These are phyloP conservation scores for Aspergillus sp. DNA, from an alignment of 2,329 filamentous ascomycete species.

Conservation along the genomic window DNA sequence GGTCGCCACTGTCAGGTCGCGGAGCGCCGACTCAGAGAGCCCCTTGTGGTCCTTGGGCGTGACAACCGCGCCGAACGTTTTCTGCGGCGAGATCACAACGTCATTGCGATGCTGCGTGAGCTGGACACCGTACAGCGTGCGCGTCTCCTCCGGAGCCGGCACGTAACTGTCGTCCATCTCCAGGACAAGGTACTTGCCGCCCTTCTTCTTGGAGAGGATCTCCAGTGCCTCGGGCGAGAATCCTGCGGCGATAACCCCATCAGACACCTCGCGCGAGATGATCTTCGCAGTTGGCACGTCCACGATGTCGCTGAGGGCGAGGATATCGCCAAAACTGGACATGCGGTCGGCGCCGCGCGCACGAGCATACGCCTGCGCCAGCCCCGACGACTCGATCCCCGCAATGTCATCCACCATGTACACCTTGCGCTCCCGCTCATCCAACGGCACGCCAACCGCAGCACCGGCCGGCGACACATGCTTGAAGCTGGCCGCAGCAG, in stretches of 20 bases:
- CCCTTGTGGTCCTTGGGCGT: constrained; percentile 67
- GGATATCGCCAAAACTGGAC: constrained; percentile 96
- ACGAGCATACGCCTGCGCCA: constrained; percentile 92
- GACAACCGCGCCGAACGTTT: constrained; percentile 75
- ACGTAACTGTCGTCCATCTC: constrained; percentile 85
- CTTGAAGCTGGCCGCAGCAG: constrained; percentile 96
- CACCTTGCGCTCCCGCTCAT: constrained; percentile 81
- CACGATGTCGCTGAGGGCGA: constrained; percentile 82
- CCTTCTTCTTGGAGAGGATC: constrained; percentile 96
- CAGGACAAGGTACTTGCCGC: constrained; percentile 88
- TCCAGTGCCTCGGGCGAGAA: constrained; percentile 79
- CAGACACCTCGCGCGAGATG: constrained; percentile 94
- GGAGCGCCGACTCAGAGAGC: constrained; percentile 70
- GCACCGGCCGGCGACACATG: constrained; percentile 96
- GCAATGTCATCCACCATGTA: constrained; percentile 97
- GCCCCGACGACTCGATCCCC: constrained; percentile 71
- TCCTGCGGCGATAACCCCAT: constrained; percentile 86
- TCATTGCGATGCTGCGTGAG: constrained; percentile 91
- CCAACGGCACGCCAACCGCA: constrained; percentile 82
- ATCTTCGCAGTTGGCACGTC: constrained; percentile 93
- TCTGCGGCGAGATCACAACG: constrained; percentile 67
- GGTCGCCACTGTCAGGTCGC: constrained; percentile 88
- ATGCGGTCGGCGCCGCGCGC: constrained; percentile 94
- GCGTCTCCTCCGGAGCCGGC: constrained; percentile 63
- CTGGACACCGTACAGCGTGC: constrained; percentile 83